Percentiles rank a stretch among this genome's conserved stretches.
These are phyloP conservation scores for Mycosphaerella arachidis DNA, from an alignment of 2,329 filamentous ascomycete genomes.

Conservation along the genomic window DNA sequence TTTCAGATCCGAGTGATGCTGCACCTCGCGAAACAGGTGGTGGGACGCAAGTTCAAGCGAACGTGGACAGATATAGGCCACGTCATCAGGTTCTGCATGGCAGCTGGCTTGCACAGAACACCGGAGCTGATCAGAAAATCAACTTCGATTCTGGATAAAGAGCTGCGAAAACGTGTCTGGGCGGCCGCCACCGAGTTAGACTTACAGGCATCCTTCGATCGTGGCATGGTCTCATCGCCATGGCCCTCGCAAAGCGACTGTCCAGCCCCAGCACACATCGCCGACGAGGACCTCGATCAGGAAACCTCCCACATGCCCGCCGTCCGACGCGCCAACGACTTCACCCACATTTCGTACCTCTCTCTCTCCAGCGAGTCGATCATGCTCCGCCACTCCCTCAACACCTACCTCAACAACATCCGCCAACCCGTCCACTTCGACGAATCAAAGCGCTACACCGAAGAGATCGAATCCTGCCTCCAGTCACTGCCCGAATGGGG, in stretches of 20 bases:
- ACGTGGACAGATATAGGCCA: slow-evolving; percentile 50
- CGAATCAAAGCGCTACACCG: slow-evolving; percentile 30
- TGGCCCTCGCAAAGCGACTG: slow-evolving; percentile 47
- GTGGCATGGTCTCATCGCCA: slow-evolving; percentile 48
- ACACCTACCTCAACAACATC: slow-evolving; percentile 31
- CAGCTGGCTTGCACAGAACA: slow-evolving; percentile 51
- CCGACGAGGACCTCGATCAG: slow-evolving; percentile 45
- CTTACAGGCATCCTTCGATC: slow-evolving; percentile 52
- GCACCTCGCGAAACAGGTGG: slow-evolving; percentile 47
- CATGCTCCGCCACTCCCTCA: slow-evolving; percentile 25
- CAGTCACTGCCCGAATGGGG: slow-evolving; percentile 26
- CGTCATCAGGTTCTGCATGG: slow-evolving; percentile 50
- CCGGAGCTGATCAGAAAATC: slow-evolving; percentile 36
- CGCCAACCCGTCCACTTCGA: slow-evolving; percentile 28
- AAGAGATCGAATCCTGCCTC: slow-evolving; percentile 30
- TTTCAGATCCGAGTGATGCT: slow-evolving; percentile 51
- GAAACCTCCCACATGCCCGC: slow-evolving; percentile 22
- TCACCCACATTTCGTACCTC: slow-evolving; percentile 29
- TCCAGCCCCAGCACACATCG: slow-evolving; percentile 46
- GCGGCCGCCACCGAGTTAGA: slow-evolving; percentile 54
- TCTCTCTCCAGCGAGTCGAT: slow-evolving; percentile 22
- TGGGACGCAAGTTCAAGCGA: slow-evolving; percentile 51
- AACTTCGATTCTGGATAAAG: slow-evolving; percentile 44
- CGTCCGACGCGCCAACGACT: slow-evolving; percentile 17
- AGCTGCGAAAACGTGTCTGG: slow-evolving; percentile 55